Evolutionary conservation across 768 basidiomycete species (phyloP).

Genomic region (Macrolepiota fuliginosa): DNA sequence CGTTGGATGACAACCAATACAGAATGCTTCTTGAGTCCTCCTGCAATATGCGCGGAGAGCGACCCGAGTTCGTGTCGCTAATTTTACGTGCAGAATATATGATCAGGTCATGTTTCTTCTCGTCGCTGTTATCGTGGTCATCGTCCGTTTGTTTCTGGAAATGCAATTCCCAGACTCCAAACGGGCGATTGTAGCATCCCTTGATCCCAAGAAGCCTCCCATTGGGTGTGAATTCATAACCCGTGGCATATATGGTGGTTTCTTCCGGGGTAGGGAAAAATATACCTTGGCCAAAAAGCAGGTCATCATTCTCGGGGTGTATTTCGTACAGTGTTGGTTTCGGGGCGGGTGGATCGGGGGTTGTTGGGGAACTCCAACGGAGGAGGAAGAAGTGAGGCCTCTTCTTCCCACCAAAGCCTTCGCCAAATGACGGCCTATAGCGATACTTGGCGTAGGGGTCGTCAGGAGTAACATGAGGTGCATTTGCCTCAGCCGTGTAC

Average conservation of each 20-base stretch:
- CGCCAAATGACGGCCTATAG: conserved; percentile 62
- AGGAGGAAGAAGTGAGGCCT: conserved; percentile 55
- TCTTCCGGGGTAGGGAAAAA: conserved; percentile 40
- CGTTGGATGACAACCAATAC: conserved; percentile 52
- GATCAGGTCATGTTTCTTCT: conserved; percentile 8
- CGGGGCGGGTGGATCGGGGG: not conserved
- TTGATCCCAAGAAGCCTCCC: conserved; percentile 58
- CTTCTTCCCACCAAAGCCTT: conserved; percentile 52
- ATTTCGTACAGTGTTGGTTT: conserved; percentile 9
- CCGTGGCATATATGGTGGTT: conserved; percentile 50
- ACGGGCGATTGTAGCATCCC: conserved; percentile 57
- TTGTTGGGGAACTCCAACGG: conserved; percentile 33
- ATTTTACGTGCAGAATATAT: conserved; percentile 33
- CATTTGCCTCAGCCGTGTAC: conserved; percentile 60
- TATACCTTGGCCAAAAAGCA: conserved; percentile 35
- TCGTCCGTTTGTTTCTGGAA: conserved; percentile 7
- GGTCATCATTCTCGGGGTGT: conserved; percentile 11
- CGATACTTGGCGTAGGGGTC: conserved; percentile 45
- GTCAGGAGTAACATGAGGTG: conserved; percentile 21
- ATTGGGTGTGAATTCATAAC: conserved; percentile 57
- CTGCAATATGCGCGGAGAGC: conserved; percentile 53
- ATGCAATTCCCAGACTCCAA: conserved; percentile 54
- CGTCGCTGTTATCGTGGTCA: conserved; percentile 5
- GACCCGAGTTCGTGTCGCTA: conserved; percentile 45
- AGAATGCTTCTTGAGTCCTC: conserved; percentile 25